phyloP scores from a whole-genome alignment of 768 basidiomycete genomes.

The Tylopilus felleus region DNA sequence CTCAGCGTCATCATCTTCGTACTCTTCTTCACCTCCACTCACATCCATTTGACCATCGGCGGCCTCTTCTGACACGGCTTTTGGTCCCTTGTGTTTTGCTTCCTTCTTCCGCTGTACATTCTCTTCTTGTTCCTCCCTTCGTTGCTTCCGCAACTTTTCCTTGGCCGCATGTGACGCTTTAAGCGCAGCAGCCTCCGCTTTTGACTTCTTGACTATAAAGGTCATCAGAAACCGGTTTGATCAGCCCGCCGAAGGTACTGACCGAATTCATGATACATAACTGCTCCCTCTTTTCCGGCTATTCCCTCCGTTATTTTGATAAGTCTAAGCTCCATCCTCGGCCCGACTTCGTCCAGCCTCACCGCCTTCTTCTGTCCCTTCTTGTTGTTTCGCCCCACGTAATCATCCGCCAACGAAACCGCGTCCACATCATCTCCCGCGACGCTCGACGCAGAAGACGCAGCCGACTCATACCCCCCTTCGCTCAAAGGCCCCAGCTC shows the following conservation, averaged over 20 bases:
- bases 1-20: slow-evolving; percentile 34
- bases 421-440: slow-evolving; percentile 82
- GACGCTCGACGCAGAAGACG: slow-evolving; percentile 76
- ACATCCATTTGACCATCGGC: slow-evolving; percentile 42
- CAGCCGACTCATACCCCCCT: slow-evolving; percentile 75
- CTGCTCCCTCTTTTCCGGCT: slow-evolving; percentile 89
- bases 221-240: slow-evolving; percentile 5
- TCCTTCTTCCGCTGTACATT: slow-evolving; percentile 86
- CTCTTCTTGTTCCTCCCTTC: slow-evolving; percentile 85
- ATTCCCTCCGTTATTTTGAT: slow-evolving; percentile 94
- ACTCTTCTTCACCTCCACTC: slow-evolving; percentile 39
- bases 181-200: slow-evolving; percentile 63
- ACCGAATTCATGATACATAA: slow-evolving; percentile 96
- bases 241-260: slow-evolving; percentile 28
- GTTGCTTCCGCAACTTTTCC: slow-evolving; percentile 68
- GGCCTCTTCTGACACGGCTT: slow-evolving; percentile 27
- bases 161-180: slow-evolving; percentile 76
- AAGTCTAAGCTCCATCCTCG: slow-evolving; percentile 87
- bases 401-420: slow-evolving; percentile 85
- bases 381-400: slow-evolving; percentile 92
- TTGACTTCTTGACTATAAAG: slow-evolving; percentile 80
- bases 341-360: slow-evolving; percentile 89
- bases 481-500: slow-evolving; percentile 51
- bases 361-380: slow-evolving; percentile 91
- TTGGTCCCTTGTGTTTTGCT: slow-evolving; percentile 26